Base-by-base conservation (phyloP, 1,284 basidiomycete genomes). In the Leccinum insolens region DNA sequence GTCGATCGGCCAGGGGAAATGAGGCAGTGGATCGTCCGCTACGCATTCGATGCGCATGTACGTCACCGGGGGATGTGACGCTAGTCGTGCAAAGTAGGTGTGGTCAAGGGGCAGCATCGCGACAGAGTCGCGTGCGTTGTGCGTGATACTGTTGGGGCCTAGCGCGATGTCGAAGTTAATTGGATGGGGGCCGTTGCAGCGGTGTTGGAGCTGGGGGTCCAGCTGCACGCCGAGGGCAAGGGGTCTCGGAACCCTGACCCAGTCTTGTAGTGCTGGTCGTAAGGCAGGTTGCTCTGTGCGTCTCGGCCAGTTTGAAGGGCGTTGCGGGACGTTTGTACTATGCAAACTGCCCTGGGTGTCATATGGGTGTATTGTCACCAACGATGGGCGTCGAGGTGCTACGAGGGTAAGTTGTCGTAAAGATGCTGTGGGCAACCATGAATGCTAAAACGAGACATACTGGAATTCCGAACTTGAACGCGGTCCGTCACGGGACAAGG, bases 1-100 rank as follows among this genome's bases (percentile, higher is more conserved):
- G 63, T 82, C 83, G 64, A 88, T 80, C 3, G 86, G 85, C 88
- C 88, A 89, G 11, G 81, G 83, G 71, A 86, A 85, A 12, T 70
- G 71, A 0, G 79, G 77, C 59, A 80, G 77, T 2, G 82, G 77
- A 68, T 87, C 85, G 61, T 85, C 85, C 25, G 83, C 85, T 25
- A 89, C 79, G 7, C 78, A 81, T 62, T 80, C 81, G 75, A 90
- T 84, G 68, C 81, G 81, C 81, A 89, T 82, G 64, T 84, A 80
- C 5, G 84, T 83, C 52, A 88, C 78, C 67, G 86, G 84, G 0
- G 88, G 88, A 73, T 78, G 84, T 6, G 88, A 88, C 15, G 88
- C 88, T 0, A 87, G 87, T 72, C 89, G 86, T 11, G 81, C 76
- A 61, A 80, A 78, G 73, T 88, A 84, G 2, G 81, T 75, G 2